Conservation (phyloP, 2,329 filamentous ascomycete genomes). For the Graphilbum sp. region DNA sequence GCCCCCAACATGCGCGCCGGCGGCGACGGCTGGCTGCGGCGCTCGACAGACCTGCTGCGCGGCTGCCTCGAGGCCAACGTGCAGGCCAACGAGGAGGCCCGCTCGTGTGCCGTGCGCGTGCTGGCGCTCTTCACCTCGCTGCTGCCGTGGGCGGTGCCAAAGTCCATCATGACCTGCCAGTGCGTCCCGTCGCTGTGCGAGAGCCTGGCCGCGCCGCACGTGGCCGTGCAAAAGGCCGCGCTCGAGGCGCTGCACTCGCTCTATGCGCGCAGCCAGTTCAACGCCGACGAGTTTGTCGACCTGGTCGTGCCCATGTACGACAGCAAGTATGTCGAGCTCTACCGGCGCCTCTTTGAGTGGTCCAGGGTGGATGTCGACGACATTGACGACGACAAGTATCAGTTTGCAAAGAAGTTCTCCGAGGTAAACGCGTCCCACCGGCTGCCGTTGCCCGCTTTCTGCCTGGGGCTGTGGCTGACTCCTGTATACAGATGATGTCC, state of each 20-base stretch:
- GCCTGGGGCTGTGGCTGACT: too few relatives aligned
- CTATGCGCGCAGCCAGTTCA: slow-evolving; percentile 59
- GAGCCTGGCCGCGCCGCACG: slow-evolving; percentile 52
- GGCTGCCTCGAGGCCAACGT: slow-evolving; percentile 54
- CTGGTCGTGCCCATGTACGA: slow-evolving; percentile 69
- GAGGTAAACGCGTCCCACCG: slow-evolving; percentile 53
- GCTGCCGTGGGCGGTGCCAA: slow-evolving; percentile 76
- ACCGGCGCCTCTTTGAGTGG: slow-evolving; percentile 64
- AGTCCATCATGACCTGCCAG: slow-evolving; percentile 55
- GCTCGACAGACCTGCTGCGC: slow-evolving; percentile 57
- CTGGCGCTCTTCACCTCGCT: slow-evolving; percentile 63
- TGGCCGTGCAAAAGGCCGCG: slow-evolving; percentile 62
- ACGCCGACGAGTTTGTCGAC: slow-evolving; percentile 60
- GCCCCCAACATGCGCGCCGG: slow-evolving; percentile 57
- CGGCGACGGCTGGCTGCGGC: slow-evolving; percentile 72
- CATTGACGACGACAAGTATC: slow-evolving; percentile 82
- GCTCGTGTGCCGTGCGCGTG: slow-evolving; percentile 56
- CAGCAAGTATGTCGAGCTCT: slow-evolving; percentile 51
- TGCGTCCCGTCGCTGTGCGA: slow-evolving; percentile 56
- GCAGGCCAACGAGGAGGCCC: slow-evolving; percentile 48
- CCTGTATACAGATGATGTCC: slow-evolving; percentile 76
- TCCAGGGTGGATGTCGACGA: slow-evolving; percentile 63
- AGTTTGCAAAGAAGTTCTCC: slow-evolving; percentile 82
- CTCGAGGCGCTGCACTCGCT: slow-evolving; percentile 73
- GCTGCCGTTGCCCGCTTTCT: too few relatives aligned